These are phyloP conservation scores for Oropetium thomaeum DNA, from an alignment of 176 grass and related monocot species.

Conservation along the genomic window DNA sequence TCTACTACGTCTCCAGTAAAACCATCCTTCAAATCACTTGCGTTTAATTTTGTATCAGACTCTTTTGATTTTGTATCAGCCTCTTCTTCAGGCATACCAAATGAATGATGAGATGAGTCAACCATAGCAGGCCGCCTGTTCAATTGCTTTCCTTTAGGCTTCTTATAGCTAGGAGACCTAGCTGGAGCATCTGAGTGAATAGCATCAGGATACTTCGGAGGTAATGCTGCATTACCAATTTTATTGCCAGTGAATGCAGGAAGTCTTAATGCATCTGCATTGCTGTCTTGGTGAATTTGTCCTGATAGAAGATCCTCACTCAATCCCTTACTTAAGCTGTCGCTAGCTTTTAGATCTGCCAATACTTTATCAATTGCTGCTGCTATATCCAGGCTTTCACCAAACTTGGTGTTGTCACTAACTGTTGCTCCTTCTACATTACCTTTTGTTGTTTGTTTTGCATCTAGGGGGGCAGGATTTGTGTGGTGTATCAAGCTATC, in stretches of 20 bases:
- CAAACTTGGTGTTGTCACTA: conserved; percentile 24
- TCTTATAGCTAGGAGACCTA: conserved; percentile 32
- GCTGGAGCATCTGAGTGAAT: conserved; percentile 33
- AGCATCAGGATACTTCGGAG: conserved; percentile 26
- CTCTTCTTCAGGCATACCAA: conserved; percentile 28
- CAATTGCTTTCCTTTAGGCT: conserved; percentile 19
- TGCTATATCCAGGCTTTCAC: conserved; percentile 23
- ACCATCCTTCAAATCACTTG: conserved; percentile 22
- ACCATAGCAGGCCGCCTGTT: conserved; percentile 10
- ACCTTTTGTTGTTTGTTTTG: conserved; percentile 22
- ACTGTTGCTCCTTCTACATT: conserved; percentile 31
- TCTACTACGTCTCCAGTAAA: conserved; percentile 23
- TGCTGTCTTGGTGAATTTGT: not conserved
- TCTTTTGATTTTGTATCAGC: conserved; percentile 18
- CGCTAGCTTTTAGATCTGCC: conserved; percentile 38
- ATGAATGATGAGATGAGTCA: conserved; percentile 32
- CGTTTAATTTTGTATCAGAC: conserved; percentile 19
- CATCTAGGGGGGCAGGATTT: conserved; percentile 16
- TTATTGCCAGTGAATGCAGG: conserved; percentile 4
- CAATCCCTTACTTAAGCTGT: conserved; percentile 9
- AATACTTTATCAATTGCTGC: conserved; percentile 34
- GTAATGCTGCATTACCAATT: conserved; percentile 23
- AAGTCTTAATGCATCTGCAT: conserved; percentile 10
- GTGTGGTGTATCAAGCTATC: conserved; percentile 20
- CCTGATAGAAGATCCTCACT: not conserved